Base-by-base conservation (phyloP, 192 early-diverging fungal genomes). In the Dissophora ornata region DNA sequence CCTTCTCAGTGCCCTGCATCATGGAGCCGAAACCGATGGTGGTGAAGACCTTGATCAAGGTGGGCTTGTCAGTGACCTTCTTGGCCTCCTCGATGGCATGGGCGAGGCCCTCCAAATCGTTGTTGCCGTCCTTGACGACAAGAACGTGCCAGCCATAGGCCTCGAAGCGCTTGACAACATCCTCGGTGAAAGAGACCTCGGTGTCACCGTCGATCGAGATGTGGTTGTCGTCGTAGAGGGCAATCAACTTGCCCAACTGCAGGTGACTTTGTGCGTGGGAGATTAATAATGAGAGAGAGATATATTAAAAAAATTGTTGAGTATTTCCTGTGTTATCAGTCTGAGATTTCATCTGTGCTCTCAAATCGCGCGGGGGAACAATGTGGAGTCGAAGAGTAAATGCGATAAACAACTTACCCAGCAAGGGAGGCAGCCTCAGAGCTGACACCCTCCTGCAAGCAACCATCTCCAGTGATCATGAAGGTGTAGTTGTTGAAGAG, bases 401-500 rank as follows among this genome's bases (percentile, higher is more conserved):
- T 33, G 16, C 11, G 12, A 30, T 2, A 11, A 49, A 45, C 45
- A 53, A 71, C 75, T 80, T 82, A 88, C 93, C 92, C 97, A 57
- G 97, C 97, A 54, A 99, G 86, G 36, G 95, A 96, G 50, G 85
- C 85, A 47, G 97, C 93, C 85, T 99, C 97, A 33, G 91, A 87
- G 25, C 92, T 80, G 44, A 99, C 95, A 87, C 97, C 97, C 84
- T 99, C 97, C 85, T 99, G 97, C 63, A 99, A 83, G 84, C 97
- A 99, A 26, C 97, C 97, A 80, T 99, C 97, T 64, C 97, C 97
- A 45, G 87, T 79, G 67, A 99, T 92, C 46, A 87, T 85, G 57
- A 89, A 97, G 46, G 92, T 94, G 68, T 90, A 85, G 88, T 97
- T 96, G 81, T 93, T 86, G 71, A 99, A 87, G 28, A 99, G 80